Evolutionary conservation across 2,329 filamentous ascomycete species (phyloP), one percentile per base, ranked within the genome.

Genomic region (Xylaria polymorpha): DNA sequence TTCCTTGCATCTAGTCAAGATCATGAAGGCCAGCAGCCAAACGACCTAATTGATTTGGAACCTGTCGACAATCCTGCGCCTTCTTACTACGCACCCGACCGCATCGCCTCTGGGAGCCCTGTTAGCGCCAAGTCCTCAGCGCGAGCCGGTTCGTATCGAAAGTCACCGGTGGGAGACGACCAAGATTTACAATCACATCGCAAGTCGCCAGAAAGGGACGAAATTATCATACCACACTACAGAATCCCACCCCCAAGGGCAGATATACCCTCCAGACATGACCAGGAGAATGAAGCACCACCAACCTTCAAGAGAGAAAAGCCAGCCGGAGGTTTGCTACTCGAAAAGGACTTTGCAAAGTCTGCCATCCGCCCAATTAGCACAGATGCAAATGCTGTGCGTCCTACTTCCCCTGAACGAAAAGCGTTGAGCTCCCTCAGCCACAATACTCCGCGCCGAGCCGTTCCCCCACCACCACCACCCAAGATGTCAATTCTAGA

Each of bases 401-500:
- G 79, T 72, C 76, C 82, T 43, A 77, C 75, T 2, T 88, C 87
- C 1, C 87, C 88, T 0, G 87, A 88, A 51, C 81, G 88, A 71
- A 88, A 86, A 65, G 85, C 86, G 2, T 78, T 91, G 35, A 82
- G 85, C 12, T 77, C 83, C 1, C 83, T 89, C 65, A 87, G 81
- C 72, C 84, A 86, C 65, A 91, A 90, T 73, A 97, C 94, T 4
- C 94, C 94, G 12, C 92, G 89, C 75, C 86, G 94, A 73, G 87
- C 92, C 25, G 93, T 93, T 1, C 91, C 91, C 1, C 91, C 89
- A 0, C 95, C 95, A 2, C 94, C 94, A 8, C 95, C 96, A 0
- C n/a, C n/a, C n/a, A 98, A 98, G 80, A 98, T 98, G 95, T 96
- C 93, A 1, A 92, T 97, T 8, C 83, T 98, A n/a, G 94, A 98